Base-by-base conservation (phyloP, 2,329 filamentous ascomycete genomes). In the Phyllosticta paracitricarpa region DNA sequence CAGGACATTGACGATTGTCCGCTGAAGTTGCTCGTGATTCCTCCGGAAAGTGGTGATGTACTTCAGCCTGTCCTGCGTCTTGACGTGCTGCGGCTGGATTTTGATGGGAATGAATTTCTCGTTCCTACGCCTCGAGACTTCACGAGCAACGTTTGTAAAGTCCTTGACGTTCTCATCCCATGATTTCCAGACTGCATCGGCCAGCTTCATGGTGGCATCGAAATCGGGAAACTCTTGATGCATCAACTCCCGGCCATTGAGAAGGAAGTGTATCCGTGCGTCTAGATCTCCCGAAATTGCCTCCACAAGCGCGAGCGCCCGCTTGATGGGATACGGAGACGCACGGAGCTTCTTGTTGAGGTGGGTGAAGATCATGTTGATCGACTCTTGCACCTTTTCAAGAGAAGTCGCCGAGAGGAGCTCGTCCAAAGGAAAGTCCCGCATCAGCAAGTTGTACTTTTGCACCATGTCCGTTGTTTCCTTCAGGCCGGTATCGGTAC, bases 41-140 rank as follows among this genome's bases (percentile, higher is more conserved):
- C 93, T 89, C 26, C 94, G 86, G 79, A 99, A 99, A 22, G 89
- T 96, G 68, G 86, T 85, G 65, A 99, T 91, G 73, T 99, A 99
- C 69, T 89, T 91, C 66, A 99, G 81, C 53, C 94, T 86, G 64
- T 94, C 88, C 74, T 97, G 91, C 26, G 94, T 89, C 72, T 93
- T 89, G 51, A 85, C 87, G 72, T 99, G 94, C 68, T 89, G 88
- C 64, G 91, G 89, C 65, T 82, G 84, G 72, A 99, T 92, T 78
- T 97, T 97, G 79, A 99, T 97, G 4, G 93, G 92, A 65, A 99
- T 97, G 73, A 99, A 99, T 73, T 96, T 96, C 74, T 97, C 95
- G 70, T 96, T 95, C 67, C 94, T 85, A 68, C 92, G 88, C 65
- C 93, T 85, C 2, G 91, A 97, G 6, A 96, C 91, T 70, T 99